Percentiles rank a stretch among this genome's conserved stretches.
Conservation (phyloP, 176 grass and related monocot species). For the Aegilops sharonensis region DNA sequence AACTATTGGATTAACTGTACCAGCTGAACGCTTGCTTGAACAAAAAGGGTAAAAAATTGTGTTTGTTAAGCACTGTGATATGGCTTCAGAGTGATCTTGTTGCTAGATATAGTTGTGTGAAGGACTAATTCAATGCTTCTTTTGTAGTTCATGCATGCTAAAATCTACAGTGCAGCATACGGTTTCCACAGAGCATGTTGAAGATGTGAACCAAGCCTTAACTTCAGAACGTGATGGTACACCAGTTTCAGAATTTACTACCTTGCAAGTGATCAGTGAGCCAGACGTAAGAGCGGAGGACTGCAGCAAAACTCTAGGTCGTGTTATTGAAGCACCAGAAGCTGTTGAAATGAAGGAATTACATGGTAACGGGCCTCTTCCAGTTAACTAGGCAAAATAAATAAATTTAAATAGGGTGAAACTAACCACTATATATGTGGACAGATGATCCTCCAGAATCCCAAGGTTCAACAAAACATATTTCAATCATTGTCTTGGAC, state of each 20-base stretch:
- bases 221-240: too few species aligned
- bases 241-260: too few species aligned
- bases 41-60: constrained; percentile 18
- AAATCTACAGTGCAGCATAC: constrained; percentile 30
- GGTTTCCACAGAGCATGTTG: constrained; percentile 22
- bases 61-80: not conserved
- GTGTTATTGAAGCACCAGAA: constrained; percentile 5
- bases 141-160: constrained; percentile 34
- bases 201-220: not conserved
- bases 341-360: constrained; percentile 21
- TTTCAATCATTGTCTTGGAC: constrained; percentile 33
- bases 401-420: constrained; percentile 25
- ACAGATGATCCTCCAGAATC: constrained; percentile 57
- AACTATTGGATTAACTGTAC: constrained; percentile 7
- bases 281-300: not conserved
- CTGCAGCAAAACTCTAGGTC: not conserved
- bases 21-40: constrained; percentile 4
- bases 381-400: not conserved
- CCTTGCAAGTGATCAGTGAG: too few species aligned
- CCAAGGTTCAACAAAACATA: constrained; percentile 47
- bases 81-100: not conserved
- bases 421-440: not conserved
- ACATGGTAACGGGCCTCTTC: not conserved
- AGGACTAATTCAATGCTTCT: constrained; percentile 25
- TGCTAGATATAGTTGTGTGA: not conserved